Conservation (phyloP, 1,139 yeast genomes). For the Kurtzmaniella quercitrusa region DNA sequence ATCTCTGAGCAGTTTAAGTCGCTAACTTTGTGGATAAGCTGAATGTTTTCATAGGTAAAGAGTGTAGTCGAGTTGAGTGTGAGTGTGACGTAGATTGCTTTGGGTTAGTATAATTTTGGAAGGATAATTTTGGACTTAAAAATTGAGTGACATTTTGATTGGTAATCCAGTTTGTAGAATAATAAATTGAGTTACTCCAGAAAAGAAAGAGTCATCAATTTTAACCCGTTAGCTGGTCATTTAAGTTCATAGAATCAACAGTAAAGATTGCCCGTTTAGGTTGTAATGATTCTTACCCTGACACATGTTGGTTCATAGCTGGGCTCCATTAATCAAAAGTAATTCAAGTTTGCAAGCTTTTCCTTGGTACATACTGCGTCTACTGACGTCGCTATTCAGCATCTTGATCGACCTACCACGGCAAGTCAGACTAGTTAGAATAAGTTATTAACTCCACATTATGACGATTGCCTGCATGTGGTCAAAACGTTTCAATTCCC, state of each 20-base stretch:
- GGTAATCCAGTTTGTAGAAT: no score
- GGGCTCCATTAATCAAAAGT: no score
- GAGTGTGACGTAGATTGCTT: slow-evolving; percentile 43
- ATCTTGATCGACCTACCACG: not conserved
- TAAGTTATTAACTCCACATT: not conserved
- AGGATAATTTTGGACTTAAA: slow-evolving; percentile 3
- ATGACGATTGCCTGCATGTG: not conserved
- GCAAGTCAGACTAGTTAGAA: not conserved
- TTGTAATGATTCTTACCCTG: no score
- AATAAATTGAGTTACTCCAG: no score
- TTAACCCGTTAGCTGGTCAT: no score
- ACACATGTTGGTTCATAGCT: no score
- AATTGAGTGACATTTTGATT: no score
- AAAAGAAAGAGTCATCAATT: no score
- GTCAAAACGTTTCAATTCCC: not conserved
- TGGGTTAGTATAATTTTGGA: slow-evolving; percentile 9
- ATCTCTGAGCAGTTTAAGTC: slow-evolving; percentile 51
- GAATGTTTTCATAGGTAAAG: slow-evolving; percentile 50
- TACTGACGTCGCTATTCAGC: not conserved
- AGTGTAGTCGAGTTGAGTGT: slow-evolving; percentile 54
- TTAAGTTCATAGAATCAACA: no score
- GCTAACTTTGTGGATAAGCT: slow-evolving; percentile 32
- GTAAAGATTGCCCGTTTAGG: no score
- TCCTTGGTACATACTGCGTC: not conserved
- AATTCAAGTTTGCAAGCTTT: no score